These are phyloP conservation scores for Kitagawia praeruptora DNA, from an alignment of 129 eudicot genomes.

Conservation along the genomic window DNA sequence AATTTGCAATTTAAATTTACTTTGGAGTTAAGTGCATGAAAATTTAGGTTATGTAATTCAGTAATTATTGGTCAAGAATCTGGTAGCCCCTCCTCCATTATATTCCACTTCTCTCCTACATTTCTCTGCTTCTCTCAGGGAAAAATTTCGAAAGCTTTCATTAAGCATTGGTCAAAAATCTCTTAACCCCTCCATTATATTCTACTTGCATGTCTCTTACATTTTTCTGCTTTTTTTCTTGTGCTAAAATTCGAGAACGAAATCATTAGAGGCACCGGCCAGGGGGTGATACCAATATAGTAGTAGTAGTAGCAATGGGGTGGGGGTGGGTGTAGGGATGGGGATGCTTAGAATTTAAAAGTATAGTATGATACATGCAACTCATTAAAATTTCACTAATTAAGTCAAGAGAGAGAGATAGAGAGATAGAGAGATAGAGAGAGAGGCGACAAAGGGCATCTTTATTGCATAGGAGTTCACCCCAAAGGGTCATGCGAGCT, in stretches of 20 bases:
- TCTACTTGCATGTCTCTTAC: too few species aligned
- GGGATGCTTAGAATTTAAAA: constrained; percentile 1
- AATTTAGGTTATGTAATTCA: neutral
- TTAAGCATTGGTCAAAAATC: too few species aligned
- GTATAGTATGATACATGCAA: neutral
- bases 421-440: constrained; percentile 11
- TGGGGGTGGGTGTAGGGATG: neutral
- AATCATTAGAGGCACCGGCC: neutral
- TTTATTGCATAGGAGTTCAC: constrained; percentile 21
- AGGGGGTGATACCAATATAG: neutral
- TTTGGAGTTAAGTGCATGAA: neutral
- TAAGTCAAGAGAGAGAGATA: neutral
- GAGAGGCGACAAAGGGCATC: constrained; percentile 41
- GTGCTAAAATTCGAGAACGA: neutral
- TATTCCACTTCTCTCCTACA: too few species aligned
- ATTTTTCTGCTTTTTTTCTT: too few species aligned
- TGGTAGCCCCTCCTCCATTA: too few species aligned
- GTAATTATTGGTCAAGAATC: too few species aligned
- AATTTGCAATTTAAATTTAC: neutral
- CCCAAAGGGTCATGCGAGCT: constrained; percentile 11
- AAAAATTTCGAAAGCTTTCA: neutral
- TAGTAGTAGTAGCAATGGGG: neutral
- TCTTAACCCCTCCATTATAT: neutral
- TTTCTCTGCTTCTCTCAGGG: too few species aligned
- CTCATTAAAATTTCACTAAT: neutral